Base-by-base conservation (phyloP, 2,329 filamentous ascomycete genomes). In the Fusarium abutilonis region DNA sequence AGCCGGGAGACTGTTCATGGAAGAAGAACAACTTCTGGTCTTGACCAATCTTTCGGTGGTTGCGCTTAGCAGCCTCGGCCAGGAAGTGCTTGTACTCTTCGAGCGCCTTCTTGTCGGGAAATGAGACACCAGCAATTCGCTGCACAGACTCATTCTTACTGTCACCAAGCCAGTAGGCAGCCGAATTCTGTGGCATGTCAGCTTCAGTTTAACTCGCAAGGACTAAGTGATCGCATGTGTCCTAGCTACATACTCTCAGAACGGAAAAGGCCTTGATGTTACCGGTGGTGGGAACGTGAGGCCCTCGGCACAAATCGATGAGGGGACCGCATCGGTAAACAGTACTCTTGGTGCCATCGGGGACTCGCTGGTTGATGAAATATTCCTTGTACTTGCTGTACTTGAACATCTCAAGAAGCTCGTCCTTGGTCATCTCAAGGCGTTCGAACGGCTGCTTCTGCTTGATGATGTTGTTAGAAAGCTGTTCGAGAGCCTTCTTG, bases 361-460 rank as follows among this genome's bases (percentile, higher is more conserved):
- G 83, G 60, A 98, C 76, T 41, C 76, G 74, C 67, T 78, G 76
- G 69, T 76, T 89, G 80, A 99, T 98, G 77, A 98, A 96, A 77
- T 97, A 91, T 75, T 96, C 88, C 86, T 99, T 98, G 83, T 97
- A 98, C 76, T 95, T 95, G 84, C 96, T 97, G 83, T 96, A 96
- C 70, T 88, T 87, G 82, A 98, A 98, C 78, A 98, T 97, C 75
- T 97, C 92, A 48, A 95, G 86, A 46, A 98, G 84, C 67, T 98
- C 89, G 51, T 94, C 90, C 79, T 98, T 98, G 66, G 90, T 90
- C 73, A 97, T 86, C 64, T 90, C 90, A 43, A 98, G 82, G 57
- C 95, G 88, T 81, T 97, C 91, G 75, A 98, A 98, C 47, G 89
- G 89, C 78, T 98, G 94, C 83, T 96, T 97, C 79, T 97, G 93